Base-by-base conservation (phyloP, 139 green algal genomes). In the Marvania coccoides region DNA sequence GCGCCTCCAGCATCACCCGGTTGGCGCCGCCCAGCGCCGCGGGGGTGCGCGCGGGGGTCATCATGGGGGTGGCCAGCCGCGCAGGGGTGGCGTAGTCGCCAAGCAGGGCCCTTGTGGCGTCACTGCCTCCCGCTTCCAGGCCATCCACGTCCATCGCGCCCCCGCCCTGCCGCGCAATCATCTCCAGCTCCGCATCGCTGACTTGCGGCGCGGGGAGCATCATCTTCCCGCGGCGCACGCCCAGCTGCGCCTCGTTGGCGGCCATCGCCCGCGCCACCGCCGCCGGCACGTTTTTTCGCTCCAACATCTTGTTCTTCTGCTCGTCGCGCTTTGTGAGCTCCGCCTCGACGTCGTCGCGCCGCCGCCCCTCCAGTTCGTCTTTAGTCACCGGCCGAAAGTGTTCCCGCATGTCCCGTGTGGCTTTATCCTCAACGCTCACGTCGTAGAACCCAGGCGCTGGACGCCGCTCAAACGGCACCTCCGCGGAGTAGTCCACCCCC, bases 401-500 rank as follows among this genome's bases (percentile, higher is more conserved):
- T 74, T 86, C 59, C 47, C 81, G 72, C 34, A 91, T 72, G 19
- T 83, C 80, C 54, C 79, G 81, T 4, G 86, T 87, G 14, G 39
- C 48, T 14, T 71, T 37, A 5, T 74, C 56, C 85, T 98, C 92
- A 4, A 86, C 82, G 23, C 46, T 63, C 3, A 76, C 88, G 73
- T 97, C 90, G 65, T 90, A 97, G 65, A 98, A 96, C 14, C 94
- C 91, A 0, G 81, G 29, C 19, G 85, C 80, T 10, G 91, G 84
- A 73, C 87, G 87, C 30, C 84, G 79, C 84, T 99, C 91, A 81
- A 98, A 98, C 12, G 92, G 74, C 38, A 96, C 87, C 76, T 96
- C 87, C n/a, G 74, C 70, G 51, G 82, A 88, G 78, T 94, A 95
- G 71, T 96, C 81, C 14, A 97, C 82, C 19, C 79, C 87, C 0